Evolutionary conservation across 352 stramenopile species (phyloP), one percentile per base, ranked within the genome.

Genomic region (Globisporangium spinosum): DNA sequence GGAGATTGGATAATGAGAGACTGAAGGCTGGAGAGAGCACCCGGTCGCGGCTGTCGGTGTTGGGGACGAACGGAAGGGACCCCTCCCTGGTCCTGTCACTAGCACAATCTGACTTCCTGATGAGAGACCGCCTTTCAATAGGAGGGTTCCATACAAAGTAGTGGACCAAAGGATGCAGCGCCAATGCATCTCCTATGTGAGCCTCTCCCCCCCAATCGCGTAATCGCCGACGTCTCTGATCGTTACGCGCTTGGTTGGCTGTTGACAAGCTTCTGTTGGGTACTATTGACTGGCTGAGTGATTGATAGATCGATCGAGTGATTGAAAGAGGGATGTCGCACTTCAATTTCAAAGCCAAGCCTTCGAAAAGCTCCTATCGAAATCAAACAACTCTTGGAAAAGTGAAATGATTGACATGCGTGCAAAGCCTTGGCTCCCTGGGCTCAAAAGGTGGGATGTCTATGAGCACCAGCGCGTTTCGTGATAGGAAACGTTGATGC

Each of bases 1-100:
- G 71, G 58, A 70, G 74, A 68, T 77, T 75, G 64, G 53, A 29
- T 23, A 67, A 29, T 67, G 62, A 53, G 32, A 57, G 49, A 56
- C 29, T 32, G 29, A 32, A 32, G 29, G 29, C 29, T 32, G 4
- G 29, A 32, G 29, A 32, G 29, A 32, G 29, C 29, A 32, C 29
- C 29, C 29, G 4, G 4, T 32, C 29, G 29, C 4, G 29, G 29
- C 29, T 32, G 29, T 32, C 29, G 29, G 3, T 32, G 4, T 9
- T 38, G 35, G 35, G 35, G 15, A 2, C 35, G 35, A 15, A 43
- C 35, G 12, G 10, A 4, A 43, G 35, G 35, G 35, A 17, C 12
- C 35, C 15, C 35, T 43, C 10, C 3, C 15, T 43, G 35, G 10
- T 43, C 35, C 10, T 43, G 35, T 43, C 35, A 43, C 35, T 12